A percentile compares a stretch with the other conserved stretches of the same genome.
phyloP scores from a whole-genome alignment of 352 stramenopile genomes.

The Phytophthora sp. region DNA sequence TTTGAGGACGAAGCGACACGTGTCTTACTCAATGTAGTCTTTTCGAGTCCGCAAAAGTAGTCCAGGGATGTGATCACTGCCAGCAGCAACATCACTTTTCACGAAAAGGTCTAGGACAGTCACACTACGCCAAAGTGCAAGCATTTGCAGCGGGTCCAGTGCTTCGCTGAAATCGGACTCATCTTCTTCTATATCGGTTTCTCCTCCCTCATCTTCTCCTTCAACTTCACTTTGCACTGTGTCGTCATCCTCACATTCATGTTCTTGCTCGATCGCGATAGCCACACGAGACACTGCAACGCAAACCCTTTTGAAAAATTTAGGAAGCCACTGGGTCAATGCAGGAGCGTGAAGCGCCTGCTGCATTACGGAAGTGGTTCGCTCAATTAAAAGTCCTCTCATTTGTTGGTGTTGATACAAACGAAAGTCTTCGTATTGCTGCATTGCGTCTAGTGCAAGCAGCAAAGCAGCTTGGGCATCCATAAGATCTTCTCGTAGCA shows the following conservation, averaged over 20 bases:
- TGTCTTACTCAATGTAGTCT: conserved; percentile 60
- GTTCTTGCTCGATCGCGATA: conserved; percentile 24
- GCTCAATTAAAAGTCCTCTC: conserved; percentile 24
- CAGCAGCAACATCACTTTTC: conserved; percentile 11
- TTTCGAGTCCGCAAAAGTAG: conserved; percentile 34
- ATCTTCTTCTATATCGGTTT: background rate
- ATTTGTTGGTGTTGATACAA: conserved; percentile 30
- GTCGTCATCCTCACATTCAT: background rate
- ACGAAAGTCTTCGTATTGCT: conserved; percentile 34
- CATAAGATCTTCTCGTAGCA: conserved; percentile 46
- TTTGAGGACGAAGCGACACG: background rate
- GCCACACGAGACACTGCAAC: conserved; percentile 35
- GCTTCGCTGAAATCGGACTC: conserved; percentile 19
- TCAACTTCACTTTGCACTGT: background rate
- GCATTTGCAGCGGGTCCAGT: conserved; percentile 4
- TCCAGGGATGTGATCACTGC: conserved; percentile 22
- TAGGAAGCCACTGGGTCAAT: conserved; percentile 37
- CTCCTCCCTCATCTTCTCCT: background rate
- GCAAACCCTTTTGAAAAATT: conserved; percentile 56
- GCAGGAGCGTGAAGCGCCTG: conserved; percentile 22
- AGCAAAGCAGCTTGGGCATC: conserved; percentile 54
- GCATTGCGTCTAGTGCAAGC: conserved; percentile 50
- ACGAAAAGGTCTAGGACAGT: conserved; percentile 48
- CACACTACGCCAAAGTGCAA: conserved; percentile 58
- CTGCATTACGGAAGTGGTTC: conserved; percentile 28